A percentile compares a stretch with the other conserved stretches of the same genome.
Evolutionary conservation across 768 basidiomycete species (phyloP).

Genomic region (Rossbeevera mucosa): DNA sequence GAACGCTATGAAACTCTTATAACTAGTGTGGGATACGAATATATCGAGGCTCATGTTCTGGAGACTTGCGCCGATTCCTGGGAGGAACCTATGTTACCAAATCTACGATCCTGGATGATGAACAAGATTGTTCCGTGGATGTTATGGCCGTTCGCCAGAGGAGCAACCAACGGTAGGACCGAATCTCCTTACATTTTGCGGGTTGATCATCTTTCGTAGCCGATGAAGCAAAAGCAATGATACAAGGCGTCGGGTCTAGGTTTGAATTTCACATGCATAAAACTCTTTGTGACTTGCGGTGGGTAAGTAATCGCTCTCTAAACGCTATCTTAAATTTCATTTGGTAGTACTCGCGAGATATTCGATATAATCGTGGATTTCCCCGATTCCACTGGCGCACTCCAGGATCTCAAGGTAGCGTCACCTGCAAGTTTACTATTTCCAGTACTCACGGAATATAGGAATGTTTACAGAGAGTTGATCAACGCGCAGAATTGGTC

Average conservation of each 20-base stretch:
- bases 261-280: conserved; percentile 95
- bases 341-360: conserved; percentile 67
- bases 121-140: conserved; percentile 83
- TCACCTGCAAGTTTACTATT: neutral
- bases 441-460: conserved; percentile 20
- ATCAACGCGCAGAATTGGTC: conserved; percentile 74
- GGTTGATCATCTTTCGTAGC: conserved; percentile 34
- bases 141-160: conserved; percentile 70
- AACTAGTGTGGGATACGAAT: conserved; percentile 78
- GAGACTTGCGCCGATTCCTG: conserved; percentile 65
- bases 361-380: conserved; percentile 96
- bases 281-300: conserved; percentile 84
- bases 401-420: conserved; percentile 77
- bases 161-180: conserved; percentile 50
- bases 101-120: conserved; percentile 71
- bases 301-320: conserved; percentile 19
- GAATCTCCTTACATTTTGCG: conserved; percentile 1
- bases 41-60: conserved; percentile 72
- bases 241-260: conserved; percentile 72
- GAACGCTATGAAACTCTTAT: conserved; percentile 83
- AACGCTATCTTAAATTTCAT: neutral
- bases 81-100: conserved; percentile 58
- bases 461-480: conserved; percentile 79
- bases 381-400: conserved; percentile 79
- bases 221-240: conserved; percentile 65